Evolutionary conservation across 768 basidiomycete genomes (phyloP).

Genomic region (Crucibulum laeve): DNA sequence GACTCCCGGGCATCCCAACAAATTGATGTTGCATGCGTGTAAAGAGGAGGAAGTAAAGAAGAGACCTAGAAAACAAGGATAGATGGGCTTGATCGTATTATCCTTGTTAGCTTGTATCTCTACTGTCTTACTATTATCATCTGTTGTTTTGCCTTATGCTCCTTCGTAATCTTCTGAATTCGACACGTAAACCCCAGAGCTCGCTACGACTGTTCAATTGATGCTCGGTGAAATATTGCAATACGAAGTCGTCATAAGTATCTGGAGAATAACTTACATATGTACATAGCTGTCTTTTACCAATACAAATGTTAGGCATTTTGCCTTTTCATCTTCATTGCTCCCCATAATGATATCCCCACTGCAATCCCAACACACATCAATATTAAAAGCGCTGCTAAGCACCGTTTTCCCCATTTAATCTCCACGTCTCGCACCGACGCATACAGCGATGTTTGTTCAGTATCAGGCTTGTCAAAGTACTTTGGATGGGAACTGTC

Average conservation of each 20-base stretch:
- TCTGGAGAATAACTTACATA: too few species aligned
- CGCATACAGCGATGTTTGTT: background rate
- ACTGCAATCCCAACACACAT: background rate
- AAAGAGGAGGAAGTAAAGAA: constrained; percentile 87
- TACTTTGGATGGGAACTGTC: too few species aligned
- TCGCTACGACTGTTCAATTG: too few species aligned
- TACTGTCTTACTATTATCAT: too few species aligned
- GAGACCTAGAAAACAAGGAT: constrained; percentile 36
- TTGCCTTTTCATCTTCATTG: constrained; percentile 1
- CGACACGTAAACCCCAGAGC: too few species aligned
- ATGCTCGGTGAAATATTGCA: too few species aligned
- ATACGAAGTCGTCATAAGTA: too few species aligned
- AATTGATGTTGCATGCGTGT: constrained; percentile 79
- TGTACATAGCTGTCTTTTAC: too few species aligned
- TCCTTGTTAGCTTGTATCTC: constrained; percentile 2
- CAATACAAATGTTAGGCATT: too few species aligned
- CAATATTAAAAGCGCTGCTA: background rate
- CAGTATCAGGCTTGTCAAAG: too few species aligned
- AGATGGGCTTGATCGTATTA: background rate
- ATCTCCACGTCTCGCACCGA: background rate
- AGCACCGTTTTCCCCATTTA: background rate
- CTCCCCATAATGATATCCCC: background rate
- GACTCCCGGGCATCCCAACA: constrained; percentile 67
- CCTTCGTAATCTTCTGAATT: too few species aligned
- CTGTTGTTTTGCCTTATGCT: too few species aligned